Base-by-base conservation (phyloP, 768 basidiomycete genomes). In the Pleurotus salmoneostramineus region DNA sequence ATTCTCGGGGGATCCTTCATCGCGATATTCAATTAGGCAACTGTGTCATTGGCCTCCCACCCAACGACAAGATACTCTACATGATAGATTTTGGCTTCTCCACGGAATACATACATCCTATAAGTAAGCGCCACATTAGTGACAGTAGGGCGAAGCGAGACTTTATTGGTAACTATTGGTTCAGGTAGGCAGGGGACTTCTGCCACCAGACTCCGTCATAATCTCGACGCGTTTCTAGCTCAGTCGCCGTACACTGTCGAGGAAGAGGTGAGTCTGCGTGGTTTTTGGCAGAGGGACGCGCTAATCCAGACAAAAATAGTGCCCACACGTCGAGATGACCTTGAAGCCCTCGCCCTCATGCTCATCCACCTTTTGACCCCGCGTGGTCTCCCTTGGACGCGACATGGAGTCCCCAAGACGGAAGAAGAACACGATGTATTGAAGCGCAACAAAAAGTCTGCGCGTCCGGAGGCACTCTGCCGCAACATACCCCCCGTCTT, bases 31-130 rank as follows among this genome's bases (percentile, higher is more conserved):
- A 92, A 60, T 79, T 91, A 5, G 89, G 90, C 1, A 92, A 92
- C 66, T 87, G 85, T 62, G 83, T 82, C 3, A 67, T 91, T 54
- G 89, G 89, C 11, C 73, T 78, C 50, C 69, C 77, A 3, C 83
- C 86, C 0, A 72, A 88, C 60, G 76, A 87, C 11, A 76, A 76
- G 52, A 77, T 71, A 37, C 75, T 92, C 60, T 91, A 90, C 64
- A 87, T 91, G 88, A 92, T 92, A 63, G 90, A 92, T 68, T 91
- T 92, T 66, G 89, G 89, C 11, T 92, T 92, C 68, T 89, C 89
- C 14, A 91, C 91, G 65, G 79, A 79, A 34, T 92, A 88, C 61
- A 83, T 91, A 61, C 87, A 92, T 69, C 78, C 80, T 17, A 61
- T 68, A 47, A 89, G 87, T 3, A 77, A 71, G 44, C 78, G 80